A percentile compares a stretch with the other conserved stretches of the same genome.
Evolutionary conservation across 2,329 filamentous ascomycete genomes (phyloP).

Genomic region (Ceratocystiopsis brevicomis): DNA sequence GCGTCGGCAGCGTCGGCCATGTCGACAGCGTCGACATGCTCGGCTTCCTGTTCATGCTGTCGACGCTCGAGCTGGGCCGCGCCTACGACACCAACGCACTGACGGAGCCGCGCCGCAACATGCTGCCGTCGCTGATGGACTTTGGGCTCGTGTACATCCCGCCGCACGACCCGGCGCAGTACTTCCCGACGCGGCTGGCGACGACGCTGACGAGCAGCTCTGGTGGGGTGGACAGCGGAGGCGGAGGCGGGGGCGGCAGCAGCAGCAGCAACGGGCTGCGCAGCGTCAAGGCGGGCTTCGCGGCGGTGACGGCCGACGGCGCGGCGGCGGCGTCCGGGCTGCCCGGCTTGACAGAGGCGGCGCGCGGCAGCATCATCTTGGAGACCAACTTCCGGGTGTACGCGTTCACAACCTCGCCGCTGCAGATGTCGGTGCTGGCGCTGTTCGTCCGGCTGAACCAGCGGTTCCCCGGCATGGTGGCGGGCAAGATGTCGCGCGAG

Average conservation of each 20-base stretch:
- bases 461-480: slow-evolving; percentile 86
- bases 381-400: slow-evolving; percentile 98
- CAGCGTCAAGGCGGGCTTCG: slow-evolving; percentile 47
- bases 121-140: slow-evolving; percentile 78
- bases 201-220: slow-evolving; percentile 75
- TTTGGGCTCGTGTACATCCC: slow-evolving; percentile 79
- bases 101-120: slow-evolving; percentile 62
- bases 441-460: slow-evolving; percentile 78
- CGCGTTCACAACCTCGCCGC: slow-evolving; percentile 82
- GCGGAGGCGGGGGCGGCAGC: slow-evolving; percentile 31
- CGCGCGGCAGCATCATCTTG: slow-evolving; percentile 75
- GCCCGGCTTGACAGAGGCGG: slow-evolving; percentile 19
- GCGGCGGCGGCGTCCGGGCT: slow-evolving; percentile 29
- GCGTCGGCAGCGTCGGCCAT: slow-evolving; percentile 22
- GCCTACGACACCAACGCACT: slow-evolving; percentile 78
- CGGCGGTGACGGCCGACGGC: slow-evolving; percentile 39
- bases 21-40: slow-evolving; percentile 89
- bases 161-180: slow-evolving; percentile 33
- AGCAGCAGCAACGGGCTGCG: slow-evolving; percentile 27
- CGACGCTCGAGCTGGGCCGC: slow-evolving; percentile 76
- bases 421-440: slow-evolving; percentile 84
- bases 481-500: slow-evolving; percentile 72
- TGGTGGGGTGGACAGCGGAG: too few species aligned
- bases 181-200: slow-evolving; percentile 83
- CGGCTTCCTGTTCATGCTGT: slow-evolving; percentile 88